phyloP scores from a whole-genome alignment of 2,329 filamentous ascomycete genomes.

The Emmonsiellopsis sp. region DNA sequence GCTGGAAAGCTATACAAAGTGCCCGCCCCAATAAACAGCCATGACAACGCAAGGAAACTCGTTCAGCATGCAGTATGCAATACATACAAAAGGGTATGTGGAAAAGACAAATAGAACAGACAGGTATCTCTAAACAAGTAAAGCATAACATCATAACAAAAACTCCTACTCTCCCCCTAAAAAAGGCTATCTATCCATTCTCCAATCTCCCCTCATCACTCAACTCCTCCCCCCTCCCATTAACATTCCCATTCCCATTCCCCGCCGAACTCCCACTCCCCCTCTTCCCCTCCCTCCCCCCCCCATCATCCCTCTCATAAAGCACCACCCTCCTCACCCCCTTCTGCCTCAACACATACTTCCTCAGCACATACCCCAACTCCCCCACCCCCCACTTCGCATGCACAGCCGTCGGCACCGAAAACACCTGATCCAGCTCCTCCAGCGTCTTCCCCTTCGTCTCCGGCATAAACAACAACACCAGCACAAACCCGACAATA shows the following conservation, averaged over 20 bases:
- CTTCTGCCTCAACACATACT: slow-evolving; percentile 30
- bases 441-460: slow-evolving; percentile 35
- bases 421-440: slow-evolving; percentile 46
- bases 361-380: slow-evolving; percentile 26
- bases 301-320: slow-evolving; percentile 22
- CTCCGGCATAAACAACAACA: slow-evolving; percentile 32
- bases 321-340: slow-evolving; percentile 22
- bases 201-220: slow-evolving; percentile 14
- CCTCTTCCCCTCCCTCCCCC: not conserved
- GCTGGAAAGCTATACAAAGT: too few relatives aligned
- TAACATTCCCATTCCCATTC: not conserved
- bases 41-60: not conserved
- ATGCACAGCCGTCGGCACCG: slow-evolving; percentile 39
- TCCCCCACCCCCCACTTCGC: slow-evolving; percentile 30
- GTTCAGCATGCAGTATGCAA: not conserved
- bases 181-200: not conserved
- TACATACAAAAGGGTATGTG: not conserved
- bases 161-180: not conserved
- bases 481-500: slow-evolving; percentile 37
- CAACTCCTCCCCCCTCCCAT: not conserved
- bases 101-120: not conserved
- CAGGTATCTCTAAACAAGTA: slow-evolving; percentile 1
- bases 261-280: not conserved
- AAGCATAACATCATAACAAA: not conserved
- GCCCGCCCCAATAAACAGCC: too few relatives aligned